Evolutionary conservation across 2,329 filamentous ascomycete genomes (phyloP), one percentile per base, ranked within the genome.

Genomic region (Botrytis tulipae): DNA sequence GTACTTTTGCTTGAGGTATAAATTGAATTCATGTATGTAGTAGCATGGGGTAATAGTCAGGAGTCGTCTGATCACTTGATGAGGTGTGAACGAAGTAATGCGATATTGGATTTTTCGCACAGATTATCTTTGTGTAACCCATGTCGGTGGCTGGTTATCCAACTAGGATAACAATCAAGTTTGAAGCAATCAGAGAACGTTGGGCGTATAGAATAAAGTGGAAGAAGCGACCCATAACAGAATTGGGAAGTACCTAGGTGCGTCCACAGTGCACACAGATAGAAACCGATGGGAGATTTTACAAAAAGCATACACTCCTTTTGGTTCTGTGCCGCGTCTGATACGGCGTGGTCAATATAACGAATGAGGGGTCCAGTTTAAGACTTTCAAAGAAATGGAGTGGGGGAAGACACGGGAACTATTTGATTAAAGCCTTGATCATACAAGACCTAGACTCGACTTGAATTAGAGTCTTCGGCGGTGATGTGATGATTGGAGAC

Each of bases 61-160:
- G 66, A 32, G 66, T 57, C 40, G 20, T 25, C 14, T 1, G 25
- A 57, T 69, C n/a, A 69, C 48, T 57, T 16, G n/a, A 32, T 59
- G n/a, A 48, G 65, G 66, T 57, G 66, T 44, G 51, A 9, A 72
- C 10, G 18, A 32, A 69, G 35, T 20, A 69, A 69, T 69, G 37
- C 6, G 16, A 57, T 66, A 37, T 66, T 66, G 60, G 16, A 40
- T n/a, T 32, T 51, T 6, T 48, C 22, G 20, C 60, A 51, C 35
- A 42, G 42, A 32, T 46, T 51, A 35, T 72, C 61, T 66, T 66
- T 67, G 70, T 72, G 70, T 72, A 37, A 72, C 70, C 37, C 61
- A 72, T 67, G 70, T 35, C 25, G 70, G 70, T 72, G 70, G 70
- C 70, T 67, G 70, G 25, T 42, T 48, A 66, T 66, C 63, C 63